These are phyloP conservation scores for Cutaneotrichosporon cyanovorans DNA, from an alignment of 1,284 basidiomycete genomes.

Conservation along the genomic window DNA sequence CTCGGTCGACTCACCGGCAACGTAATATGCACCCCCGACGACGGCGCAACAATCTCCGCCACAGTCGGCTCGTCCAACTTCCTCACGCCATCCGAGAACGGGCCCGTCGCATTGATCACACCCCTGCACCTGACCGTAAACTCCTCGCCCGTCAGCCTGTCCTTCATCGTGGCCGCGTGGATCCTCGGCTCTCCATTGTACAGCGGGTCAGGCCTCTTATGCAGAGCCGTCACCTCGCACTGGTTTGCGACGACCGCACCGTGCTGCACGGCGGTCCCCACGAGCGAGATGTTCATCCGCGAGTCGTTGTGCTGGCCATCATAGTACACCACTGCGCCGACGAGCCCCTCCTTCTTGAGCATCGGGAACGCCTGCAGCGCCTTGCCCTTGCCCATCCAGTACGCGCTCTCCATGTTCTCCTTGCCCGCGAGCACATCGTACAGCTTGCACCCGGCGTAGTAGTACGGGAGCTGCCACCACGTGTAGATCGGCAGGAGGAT, in stretches of 20 bases:
- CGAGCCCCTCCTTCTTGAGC: conserved; percentile 85
- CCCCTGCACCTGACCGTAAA: conserved; percentile 83
- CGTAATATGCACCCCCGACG: conserved; percentile 91
- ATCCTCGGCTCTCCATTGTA: conserved; percentile 55
- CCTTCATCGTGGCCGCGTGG: conserved; percentile 68
- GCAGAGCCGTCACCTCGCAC: conserved; percentile 71
- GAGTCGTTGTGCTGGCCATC: conserved; percentile 99
- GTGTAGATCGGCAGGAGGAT: conserved; percentile 50
- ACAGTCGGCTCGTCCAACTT: conserved; percentile 75
- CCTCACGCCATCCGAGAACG: conserved; percentile 81
- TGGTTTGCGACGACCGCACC: conserved; percentile 88
- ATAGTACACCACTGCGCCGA: conserved; percentile 93
- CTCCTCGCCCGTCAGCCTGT: conserved; percentile 67
- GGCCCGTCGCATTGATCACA: conserved; percentile 93
- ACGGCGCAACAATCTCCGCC: conserved; percentile 83
- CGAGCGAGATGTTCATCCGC: conserved; percentile 90
- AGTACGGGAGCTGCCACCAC: conserved; percentile 97
- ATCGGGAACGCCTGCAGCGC: conserved; percentile 72
- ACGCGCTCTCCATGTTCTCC: conserved; percentile 94
- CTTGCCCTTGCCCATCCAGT: conserved; percentile 88
- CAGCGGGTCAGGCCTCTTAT: conserved; percentile 54
- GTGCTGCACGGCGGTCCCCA: conserved; percentile 89
- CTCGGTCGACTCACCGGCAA: conserved; percentile 62
- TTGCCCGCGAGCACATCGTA: conserved; percentile 93
- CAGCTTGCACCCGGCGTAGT: conserved; percentile 90